phyloP scores from a whole-genome alignment of 2,329 filamentous ascomycete genomes.

The Dichotomopilus funicola region DNA sequence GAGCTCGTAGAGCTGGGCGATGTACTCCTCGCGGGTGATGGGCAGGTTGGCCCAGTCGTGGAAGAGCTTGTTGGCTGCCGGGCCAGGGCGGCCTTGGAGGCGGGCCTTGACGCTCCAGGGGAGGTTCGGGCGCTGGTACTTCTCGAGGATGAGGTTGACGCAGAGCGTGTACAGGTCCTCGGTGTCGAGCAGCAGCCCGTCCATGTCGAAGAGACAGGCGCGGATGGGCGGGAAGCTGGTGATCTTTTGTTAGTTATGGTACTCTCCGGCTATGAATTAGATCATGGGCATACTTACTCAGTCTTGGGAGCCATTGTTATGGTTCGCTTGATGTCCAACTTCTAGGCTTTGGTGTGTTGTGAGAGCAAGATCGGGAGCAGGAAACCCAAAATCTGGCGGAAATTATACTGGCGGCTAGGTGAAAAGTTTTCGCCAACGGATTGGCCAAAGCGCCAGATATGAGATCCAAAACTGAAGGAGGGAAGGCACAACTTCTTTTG shows the following conservation, averaged over 20 bases:
- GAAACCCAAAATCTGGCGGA: no score
- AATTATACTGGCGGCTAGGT: no score
- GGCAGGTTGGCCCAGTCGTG: slow-evolving; percentile 81
- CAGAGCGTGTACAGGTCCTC: slow-evolving; percentile 83
- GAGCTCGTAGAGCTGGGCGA: slow-evolving; percentile 49
- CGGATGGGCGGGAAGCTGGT: slow-evolving; percentile 68
- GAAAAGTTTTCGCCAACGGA: no score
- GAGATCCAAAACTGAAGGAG: no score
- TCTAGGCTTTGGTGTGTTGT: no score
- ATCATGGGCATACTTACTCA: slow-evolving; percentile 24
- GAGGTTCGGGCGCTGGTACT: slow-evolving; percentile 66
- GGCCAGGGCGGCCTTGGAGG: slow-evolving; percentile 56
- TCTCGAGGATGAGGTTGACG: slow-evolving; percentile 73
- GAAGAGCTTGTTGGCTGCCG: slow-evolving; percentile 48
- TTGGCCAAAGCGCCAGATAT: no score
- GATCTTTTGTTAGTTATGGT: not conserved
- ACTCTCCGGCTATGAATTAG: not conserved
- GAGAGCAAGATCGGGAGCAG: no score
- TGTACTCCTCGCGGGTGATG: slow-evolving; percentile 49
- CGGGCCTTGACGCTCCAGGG: slow-evolving; percentile 94
- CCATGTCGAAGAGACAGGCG: slow-evolving; percentile 98
- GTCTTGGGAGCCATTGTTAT: slow-evolving; percentile 27
- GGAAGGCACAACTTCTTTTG: no score
- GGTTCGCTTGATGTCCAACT: not conserved
- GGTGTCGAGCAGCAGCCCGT: slow-evolving; percentile 88